phyloP scores from a whole-genome alignment of 352 stramenopile species.

The Globisporangium solare region DNA sequence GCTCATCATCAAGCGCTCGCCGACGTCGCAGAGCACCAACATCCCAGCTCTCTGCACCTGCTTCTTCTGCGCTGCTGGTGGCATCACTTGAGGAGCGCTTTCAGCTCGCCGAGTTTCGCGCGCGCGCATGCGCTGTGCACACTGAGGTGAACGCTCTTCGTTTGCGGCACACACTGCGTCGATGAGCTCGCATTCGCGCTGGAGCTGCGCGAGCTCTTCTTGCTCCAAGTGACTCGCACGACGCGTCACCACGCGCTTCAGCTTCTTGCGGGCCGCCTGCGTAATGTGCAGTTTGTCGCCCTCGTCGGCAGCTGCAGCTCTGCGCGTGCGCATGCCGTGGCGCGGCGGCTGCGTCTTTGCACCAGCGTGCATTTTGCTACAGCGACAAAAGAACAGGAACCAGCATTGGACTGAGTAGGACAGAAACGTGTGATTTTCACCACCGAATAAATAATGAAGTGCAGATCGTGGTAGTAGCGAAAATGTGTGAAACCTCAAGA shows the following conservation, averaged over 20 bases:
- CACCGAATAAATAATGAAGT: no score
- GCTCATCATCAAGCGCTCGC: conserved; percentile 35
- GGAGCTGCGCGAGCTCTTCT: neutral
- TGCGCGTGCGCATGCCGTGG: neutral
- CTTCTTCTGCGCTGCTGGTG: neutral
- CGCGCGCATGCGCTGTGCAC: neutral
- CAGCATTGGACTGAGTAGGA: no score
- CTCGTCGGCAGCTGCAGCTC: neutral
- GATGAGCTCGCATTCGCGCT: conserved; percentile 4
- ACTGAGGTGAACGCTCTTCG: no score
- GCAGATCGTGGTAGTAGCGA: no score
- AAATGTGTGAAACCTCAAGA: no score
- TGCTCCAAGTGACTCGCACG: neutral
- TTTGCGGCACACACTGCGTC: conserved; percentile 1
- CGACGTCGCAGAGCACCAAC: conserved; percentile 32
- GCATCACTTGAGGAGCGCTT: neutral
- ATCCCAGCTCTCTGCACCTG: neutral
- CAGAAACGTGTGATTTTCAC: no score
- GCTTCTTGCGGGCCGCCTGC: no score
- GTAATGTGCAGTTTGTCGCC: no score
- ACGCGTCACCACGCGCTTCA: no score
- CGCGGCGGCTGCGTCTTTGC: no score
- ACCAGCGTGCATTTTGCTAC: no score
- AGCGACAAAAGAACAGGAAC: no score
- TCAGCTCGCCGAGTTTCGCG: neutral